Evolutionary conservation across 176 grass and related monocot species (phyloP), one percentile per base, ranked within the genome.

Genomic region (Oryza brachyantha): DNA sequence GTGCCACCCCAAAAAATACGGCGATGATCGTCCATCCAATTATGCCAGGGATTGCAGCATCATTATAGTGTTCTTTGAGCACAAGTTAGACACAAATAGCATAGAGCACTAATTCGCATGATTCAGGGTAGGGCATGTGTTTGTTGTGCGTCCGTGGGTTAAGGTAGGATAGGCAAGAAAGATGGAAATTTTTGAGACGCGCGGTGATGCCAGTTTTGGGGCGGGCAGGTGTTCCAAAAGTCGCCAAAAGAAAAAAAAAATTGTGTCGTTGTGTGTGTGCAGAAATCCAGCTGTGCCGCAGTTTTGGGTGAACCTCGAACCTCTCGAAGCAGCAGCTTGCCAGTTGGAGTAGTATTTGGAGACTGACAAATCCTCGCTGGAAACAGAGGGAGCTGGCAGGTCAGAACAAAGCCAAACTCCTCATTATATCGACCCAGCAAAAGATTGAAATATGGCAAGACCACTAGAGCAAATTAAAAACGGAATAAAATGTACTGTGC

Each of bases 341-440:
- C 9, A 69, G 43, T 13, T 71, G 27, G 39, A 9, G 25, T 13
- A 14, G 25, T 13, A 24, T 11, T 54, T 73, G 22, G 31, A 54
- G 54, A 5, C 12, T 62, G 39, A 9, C 38, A 7, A 48, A 66
- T 74, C 60, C 77, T 81, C 13, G 78, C 71, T 76, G 64, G 78
- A 76, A 67, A 66, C 61, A 68, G 13, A 34, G 0, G 0, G 76
- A 59, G 66, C 26, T 60, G 69, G 19, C 76, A 22, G 77, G 39
- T 4, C 65, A 70, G 22, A 29, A 69, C 32, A 34, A 37, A n/a
- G n/a, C 34, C 73, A 45, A 21, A 9, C 3, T 37, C 26, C 46
- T 22, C 70, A 10, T n/a, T 29, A 16, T n/a, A 29, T 57, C 34
- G 26, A 75, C 31, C 36, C 6, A 75, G 46, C 27, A 14, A 31